Evolutionary conservation across 192 early-diverging fungal genomes (phyloP).

Genomic region (Coemansia sp.): DNA sequence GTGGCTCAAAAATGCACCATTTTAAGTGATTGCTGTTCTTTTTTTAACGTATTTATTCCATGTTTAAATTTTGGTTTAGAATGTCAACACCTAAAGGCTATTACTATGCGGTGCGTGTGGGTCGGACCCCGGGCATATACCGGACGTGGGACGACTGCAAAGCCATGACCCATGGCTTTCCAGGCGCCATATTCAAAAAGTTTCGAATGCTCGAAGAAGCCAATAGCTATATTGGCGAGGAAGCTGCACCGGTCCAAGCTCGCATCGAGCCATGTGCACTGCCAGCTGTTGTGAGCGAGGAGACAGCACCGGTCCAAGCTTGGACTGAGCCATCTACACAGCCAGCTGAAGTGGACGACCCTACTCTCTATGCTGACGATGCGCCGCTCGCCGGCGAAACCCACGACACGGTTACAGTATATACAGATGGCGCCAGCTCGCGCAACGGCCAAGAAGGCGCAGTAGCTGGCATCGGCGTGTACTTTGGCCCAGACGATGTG

Average conservation of each 20-base stretch:
- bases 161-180: slow-evolving; percentile 50
- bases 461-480: slow-evolving; percentile 82
- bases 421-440: slow-evolving; percentile 80
- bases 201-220: slow-evolving; percentile 60
- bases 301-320: not conserved
- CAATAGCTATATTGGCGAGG: slow-evolving; percentile 39
- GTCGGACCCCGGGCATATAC: slow-evolving; percentile 28
- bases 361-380: not conserved
- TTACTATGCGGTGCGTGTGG: slow-evolving; percentile 41
- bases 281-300: not conserved
- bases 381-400: slow-evolving; percentile 9
- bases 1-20: slow-evolving; percentile 46
- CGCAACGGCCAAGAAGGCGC: slow-evolving; percentile 67
- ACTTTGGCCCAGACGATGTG: slow-evolving; percentile 68
- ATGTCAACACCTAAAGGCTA: slow-evolving; percentile 3
- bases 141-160: slow-evolving; percentile 62
- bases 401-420: slow-evolving; percentile 49
- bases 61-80: not conserved
- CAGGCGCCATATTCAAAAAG: slow-evolving; percentile 62
- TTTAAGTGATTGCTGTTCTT: slow-evolving; percentile 9
- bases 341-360: not conserved
- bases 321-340: not conserved
- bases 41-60: slow-evolving; percentile 1
- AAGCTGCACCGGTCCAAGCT: not conserved
- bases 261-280: not conserved